phyloP scores from a whole-genome alignment of 495 filamentous ascomycete genomes.

The Tuber borchii region DNA sequence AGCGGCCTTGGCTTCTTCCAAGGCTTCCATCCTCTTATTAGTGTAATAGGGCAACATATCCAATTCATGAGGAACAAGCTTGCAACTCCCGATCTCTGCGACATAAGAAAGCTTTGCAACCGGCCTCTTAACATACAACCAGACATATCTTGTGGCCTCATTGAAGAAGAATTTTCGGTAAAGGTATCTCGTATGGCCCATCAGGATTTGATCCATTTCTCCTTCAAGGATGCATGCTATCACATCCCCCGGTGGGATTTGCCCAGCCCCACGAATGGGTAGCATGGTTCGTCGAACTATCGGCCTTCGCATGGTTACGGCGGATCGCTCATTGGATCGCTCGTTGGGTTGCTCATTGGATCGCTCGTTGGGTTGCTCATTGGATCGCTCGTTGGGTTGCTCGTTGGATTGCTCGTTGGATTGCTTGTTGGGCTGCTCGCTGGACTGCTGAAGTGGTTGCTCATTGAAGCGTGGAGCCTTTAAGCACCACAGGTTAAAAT shows the following conservation, averaged over 20 bases:
- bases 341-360: not conserved
- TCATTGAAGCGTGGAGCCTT: not conserved
- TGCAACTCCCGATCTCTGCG: not conserved
- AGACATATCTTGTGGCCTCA: not conserved
- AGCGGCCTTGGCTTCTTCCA: not conserved
- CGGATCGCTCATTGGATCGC: not conserved
- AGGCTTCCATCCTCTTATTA: not conserved
- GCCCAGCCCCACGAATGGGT: not conserved
- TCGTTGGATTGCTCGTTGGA: not conserved
- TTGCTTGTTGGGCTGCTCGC: not conserved
- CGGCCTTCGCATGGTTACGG: not conserved
- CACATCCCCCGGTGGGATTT: not conserved
- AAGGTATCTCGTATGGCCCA: not conserved
- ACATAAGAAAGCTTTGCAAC: not conserved
- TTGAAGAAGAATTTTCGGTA: conserved; percentile 3
- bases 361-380: not conserved
- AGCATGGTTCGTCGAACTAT: not conserved
- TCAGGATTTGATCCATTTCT: not conserved
- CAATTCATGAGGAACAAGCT: not conserved
- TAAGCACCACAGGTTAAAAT: not conserved
- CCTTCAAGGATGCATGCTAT: not conserved
- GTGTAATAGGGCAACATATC: not conserved
- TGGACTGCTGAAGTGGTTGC: not conserved
- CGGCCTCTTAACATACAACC: not conserved
- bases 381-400: not conserved